These are phyloP conservation scores for Primulina tabacum DNA, from an alignment of 257 asterid genomes.

Conservation along the genomic window DNA sequence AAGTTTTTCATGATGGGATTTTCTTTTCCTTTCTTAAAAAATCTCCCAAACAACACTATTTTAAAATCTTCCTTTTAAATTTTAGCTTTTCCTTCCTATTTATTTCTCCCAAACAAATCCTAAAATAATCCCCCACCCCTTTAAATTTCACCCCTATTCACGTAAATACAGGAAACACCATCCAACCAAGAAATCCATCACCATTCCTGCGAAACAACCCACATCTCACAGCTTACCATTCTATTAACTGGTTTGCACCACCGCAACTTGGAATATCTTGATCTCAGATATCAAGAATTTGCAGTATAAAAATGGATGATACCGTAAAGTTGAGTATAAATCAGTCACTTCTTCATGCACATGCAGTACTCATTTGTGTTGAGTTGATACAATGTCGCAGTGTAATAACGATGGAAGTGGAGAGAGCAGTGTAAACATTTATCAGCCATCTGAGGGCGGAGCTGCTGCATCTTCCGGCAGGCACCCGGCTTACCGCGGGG, in stretches of 20 bases:
- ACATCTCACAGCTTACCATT: slow-evolving; percentile 36
- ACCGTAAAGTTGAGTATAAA: slow-evolving; percentile 18
- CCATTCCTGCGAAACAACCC: slow-evolving; percentile 48
- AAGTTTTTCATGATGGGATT: no score
- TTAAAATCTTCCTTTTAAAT: no score
- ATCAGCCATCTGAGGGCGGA: slow-evolving; percentile 20
- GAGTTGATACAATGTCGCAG: slow-evolving; percentile 32
- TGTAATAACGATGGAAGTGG: slow-evolving; percentile 17
- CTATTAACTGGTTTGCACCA: slow-evolving; percentile 46
- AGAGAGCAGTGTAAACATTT: not conserved
- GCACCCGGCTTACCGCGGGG: slow-evolving; percentile 45
- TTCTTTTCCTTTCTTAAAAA: no score
- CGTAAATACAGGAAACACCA: not conserved
- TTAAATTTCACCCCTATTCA: not conserved
- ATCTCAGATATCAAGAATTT: not conserved
- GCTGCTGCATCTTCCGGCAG: slow-evolving; percentile 31
- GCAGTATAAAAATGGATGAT: slow-evolving; percentile 50
- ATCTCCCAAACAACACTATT: no score
- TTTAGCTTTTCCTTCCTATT: no score
- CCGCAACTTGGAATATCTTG: not conserved
- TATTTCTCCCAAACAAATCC: no score
- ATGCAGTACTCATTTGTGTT: not conserved
- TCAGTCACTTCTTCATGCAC: slow-evolving; percentile 15
- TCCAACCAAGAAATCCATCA: slow-evolving; percentile 61
- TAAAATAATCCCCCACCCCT: no score